Base-by-base conservation (phyloP, 352 stramenopile species). In the Globisporangium orthogonon region DNA sequence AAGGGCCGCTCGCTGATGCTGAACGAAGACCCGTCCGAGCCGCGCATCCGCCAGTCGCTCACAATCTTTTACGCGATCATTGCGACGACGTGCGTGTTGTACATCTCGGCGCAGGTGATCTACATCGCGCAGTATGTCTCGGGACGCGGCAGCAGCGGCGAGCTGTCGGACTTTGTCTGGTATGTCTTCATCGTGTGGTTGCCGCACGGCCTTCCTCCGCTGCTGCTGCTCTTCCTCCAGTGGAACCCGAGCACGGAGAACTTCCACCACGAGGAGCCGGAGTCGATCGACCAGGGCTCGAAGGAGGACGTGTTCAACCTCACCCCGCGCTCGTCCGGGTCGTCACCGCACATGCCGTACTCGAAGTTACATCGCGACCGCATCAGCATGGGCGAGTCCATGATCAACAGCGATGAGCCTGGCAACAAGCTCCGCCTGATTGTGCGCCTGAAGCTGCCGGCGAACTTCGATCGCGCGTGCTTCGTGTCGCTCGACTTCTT, bases 61-160 rank as follows among this genome's bases (percentile, higher is more conserved):
- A 92, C 85, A 48, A 95, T 93, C 33, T 95, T 95, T 57, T 95
- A 95, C 65, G 68, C 70, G 30, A 95, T 95, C 62, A 93, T 95
- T 40, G 81, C 85, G 33, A 95, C 81, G 17, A 93, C 85, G 5
- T 89, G 83, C 46, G 85, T 95, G 46, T 66, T 95, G 4, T 93
- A 91, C 64, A 85, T 95, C 18, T 93, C 84, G 44, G 81, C 83
- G 4, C 83, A 93, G 64, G 81, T 95, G 23, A 95, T 95, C 41
- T 93, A 92, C 67, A 89, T 93, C 45, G 76, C 83, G 47, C 84
- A 92, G 65, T 95, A 93, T 65, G 63, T 90, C 7, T 87, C 80
- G 18, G 71, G 70, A 41, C 70, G 71, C 23, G 74, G 66, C 11
- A 67, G 81, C 31, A 71, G 74, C 49, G 80, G 73, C 46, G 76